A percentile compares a stretch with the other conserved stretches of the same genome.
These are phyloP conservation scores for Termitomyces eurrhizus DNA, from an alignment of 768 basidiomycete genomes.

Conservation along the genomic window DNA sequence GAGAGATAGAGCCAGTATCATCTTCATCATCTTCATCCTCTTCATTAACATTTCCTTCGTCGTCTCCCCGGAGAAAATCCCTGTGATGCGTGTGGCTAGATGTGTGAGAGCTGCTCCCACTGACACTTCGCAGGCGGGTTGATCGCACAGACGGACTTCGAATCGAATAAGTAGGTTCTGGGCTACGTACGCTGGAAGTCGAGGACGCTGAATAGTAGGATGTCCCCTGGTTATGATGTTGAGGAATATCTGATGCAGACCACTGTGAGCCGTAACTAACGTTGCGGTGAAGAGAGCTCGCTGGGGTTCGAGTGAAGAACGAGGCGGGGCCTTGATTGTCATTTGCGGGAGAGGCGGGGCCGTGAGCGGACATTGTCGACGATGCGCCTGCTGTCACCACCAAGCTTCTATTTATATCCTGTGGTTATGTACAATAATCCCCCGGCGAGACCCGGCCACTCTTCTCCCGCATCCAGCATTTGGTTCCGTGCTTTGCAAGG, in stretches of 20 bases:
- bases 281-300: slow-evolving; percentile 35
- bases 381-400: slow-evolving; percentile 18
- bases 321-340: slow-evolving; percentile 28
- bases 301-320: slow-evolving; percentile 44
- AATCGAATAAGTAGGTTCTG: slow-evolving; percentile 38
- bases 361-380: slow-evolving; percentile 24
- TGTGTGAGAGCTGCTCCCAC: slow-evolving; percentile 54
- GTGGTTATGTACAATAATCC: not conserved
- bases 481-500: not conserved
- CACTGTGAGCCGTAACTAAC: slow-evolving; percentile 56
- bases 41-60: slow-evolving; percentile 40
- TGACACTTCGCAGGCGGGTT: slow-evolving; percentile 53
- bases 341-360: slow-evolving; percentile 28
- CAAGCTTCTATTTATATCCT: slow-evolving; percentile 8
- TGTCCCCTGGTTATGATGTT: slow-evolving; percentile 65
- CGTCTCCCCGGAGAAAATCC: slow-evolving; percentile 47
- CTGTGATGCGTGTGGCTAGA: slow-evolving; percentile 38
- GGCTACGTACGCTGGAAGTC: slow-evolving; percentile 38
- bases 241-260: slow-evolving; percentile 54
- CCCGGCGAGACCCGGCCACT: slow-evolving; percentile 24
- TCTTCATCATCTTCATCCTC: slow-evolving; percentile 31
- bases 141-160: slow-evolving; percentile 53
- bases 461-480: too few species aligned
- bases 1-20: slow-evolving; percentile 15
- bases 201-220: slow-evolving; percentile 55